Percentiles rank a stretch among this genome's conserved stretches.
phyloP scores from a whole-genome alignment of 768 basidiomycete genomes.

The Mycena amicta region DNA sequence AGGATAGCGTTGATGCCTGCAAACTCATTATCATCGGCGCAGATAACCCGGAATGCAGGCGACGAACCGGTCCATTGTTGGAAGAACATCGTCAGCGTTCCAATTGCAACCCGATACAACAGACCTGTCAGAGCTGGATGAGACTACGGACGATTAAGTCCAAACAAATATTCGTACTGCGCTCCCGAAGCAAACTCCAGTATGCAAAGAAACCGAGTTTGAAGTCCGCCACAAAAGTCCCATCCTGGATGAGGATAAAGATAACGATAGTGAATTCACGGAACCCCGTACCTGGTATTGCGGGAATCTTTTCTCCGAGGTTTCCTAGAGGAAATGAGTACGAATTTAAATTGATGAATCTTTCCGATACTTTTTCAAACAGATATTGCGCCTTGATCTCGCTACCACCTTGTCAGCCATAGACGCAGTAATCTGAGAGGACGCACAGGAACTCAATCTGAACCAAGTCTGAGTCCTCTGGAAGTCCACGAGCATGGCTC shows the following conservation, averaged over 20 bases:
- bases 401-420: conserved; percentile 31
- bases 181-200: conserved; percentile 57
- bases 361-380: conserved; percentile 52
- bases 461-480: conserved; percentile 63
- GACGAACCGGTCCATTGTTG: conserved; percentile 68
- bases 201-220: conserved; percentile 65
- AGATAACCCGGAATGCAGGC: neutral
- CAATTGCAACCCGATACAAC: conserved; percentile 60
- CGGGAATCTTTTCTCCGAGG: conserved; percentile 56
- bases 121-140: conserved; percentile 43
- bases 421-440: neutral
- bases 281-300: no score
- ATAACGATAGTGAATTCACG: no score
- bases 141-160: neutral
- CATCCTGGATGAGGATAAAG: no score
- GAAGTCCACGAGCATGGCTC: conserved; percentile 56
- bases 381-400: conserved; percentile 76
- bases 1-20: conserved; percentile 73
- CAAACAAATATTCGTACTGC: conserved; percentile 34
- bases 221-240: conserved; percentile 55
- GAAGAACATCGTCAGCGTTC: conserved; percentile 63
- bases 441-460: conserved; percentile 74
- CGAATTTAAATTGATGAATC: neutral
- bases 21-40: conserved; percentile 16
- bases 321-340: conserved; percentile 39